These are phyloP conservation scores for Trametes versicolor DNA, from an alignment of 1,284 basidiomycete species.

Conservation along the genomic window DNA sequence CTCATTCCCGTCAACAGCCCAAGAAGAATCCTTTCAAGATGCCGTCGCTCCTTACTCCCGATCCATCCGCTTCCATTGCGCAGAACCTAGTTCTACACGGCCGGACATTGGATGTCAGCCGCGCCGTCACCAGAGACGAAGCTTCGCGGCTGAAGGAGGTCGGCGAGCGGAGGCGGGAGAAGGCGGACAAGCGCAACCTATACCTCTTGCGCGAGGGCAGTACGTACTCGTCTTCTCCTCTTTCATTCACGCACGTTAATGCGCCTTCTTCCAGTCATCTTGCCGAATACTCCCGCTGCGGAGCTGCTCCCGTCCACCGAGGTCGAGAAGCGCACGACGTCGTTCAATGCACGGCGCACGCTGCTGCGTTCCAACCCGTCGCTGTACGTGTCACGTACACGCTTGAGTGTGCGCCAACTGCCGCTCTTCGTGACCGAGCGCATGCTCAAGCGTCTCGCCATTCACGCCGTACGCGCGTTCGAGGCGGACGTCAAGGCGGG, in stretches of 20 bases:
- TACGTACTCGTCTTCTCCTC: slow-evolving; percentile 47
- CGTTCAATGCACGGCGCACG: slow-evolving; percentile 84
- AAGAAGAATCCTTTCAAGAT: slow-evolving; percentile 88
- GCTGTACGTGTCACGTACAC: slow-evolving; percentile 93
- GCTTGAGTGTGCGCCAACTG: slow-evolving; percentile 93
- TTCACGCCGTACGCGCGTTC: slow-evolving; percentile 85
- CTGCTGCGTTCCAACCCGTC: slow-evolving; percentile 92
- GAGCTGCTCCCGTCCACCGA: slow-evolving; percentile 75
- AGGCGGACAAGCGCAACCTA: slow-evolving; percentile 95
- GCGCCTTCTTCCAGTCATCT: slow-evolving; percentile 68
- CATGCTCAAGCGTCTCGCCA: slow-evolving; percentile 88
- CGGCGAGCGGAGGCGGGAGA: slow-evolving; percentile 85
- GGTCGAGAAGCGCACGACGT: slow-evolving; percentile 83
- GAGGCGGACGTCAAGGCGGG: slow-evolving; percentile 81
- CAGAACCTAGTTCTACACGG: slow-evolving; percentile 91
- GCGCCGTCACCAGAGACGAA: slow-evolving; percentile 91
- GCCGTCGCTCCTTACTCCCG: slow-evolving; percentile 92
- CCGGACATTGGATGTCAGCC: slow-evolving; percentile 89
- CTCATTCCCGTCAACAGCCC: slow-evolving; percentile 44
- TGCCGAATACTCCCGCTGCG: slow-evolving; percentile 86
- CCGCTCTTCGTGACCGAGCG: slow-evolving; percentile 92
- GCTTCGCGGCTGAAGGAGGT: slow-evolving; percentile 90
- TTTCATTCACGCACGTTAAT: background rate
- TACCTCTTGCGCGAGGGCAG: slow-evolving; percentile 97
- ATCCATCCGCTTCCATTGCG: slow-evolving; percentile 90